Percentiles rank a stretch among this genome's conserved stretches.
Evolutionary conservation across 345 rosid species (phyloP).

Genomic region (Rhodamnia argentea): DNA sequence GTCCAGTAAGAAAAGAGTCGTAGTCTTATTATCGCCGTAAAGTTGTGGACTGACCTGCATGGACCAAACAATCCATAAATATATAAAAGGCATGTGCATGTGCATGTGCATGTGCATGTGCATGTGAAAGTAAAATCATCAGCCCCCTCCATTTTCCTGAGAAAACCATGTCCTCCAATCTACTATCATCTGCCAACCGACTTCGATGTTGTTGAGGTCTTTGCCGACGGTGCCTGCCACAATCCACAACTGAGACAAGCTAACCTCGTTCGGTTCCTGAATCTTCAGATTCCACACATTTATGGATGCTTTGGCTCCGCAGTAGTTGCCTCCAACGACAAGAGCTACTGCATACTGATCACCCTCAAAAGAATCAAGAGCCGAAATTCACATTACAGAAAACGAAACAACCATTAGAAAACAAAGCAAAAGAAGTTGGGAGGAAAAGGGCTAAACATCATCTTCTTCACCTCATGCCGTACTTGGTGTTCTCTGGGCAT

Average conservation of each 20-base stretch:
- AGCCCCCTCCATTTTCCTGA: not conserved
- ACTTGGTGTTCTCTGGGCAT: conserved; percentile 44
- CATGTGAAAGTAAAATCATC: not conserved
- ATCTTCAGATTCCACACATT: conserved; percentile 43
- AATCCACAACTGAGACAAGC: conserved; percentile 46
- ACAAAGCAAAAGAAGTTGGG: not conserved
- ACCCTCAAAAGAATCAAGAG: not conserved
- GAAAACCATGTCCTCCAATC: not conserved
- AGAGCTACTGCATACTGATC: conserved; percentile 39
- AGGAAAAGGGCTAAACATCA: not conserved
- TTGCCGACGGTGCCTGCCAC: conserved; percentile 41
- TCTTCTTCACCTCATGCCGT: conserved; percentile 8
- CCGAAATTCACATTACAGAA: not conserved
- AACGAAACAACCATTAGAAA: not conserved
- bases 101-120: not conserved
- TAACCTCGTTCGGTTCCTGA: conserved; percentile 33
- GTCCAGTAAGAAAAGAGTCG: conserved; percentile 52
- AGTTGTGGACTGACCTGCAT: conserved; percentile 42
- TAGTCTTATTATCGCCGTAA: conserved; percentile 44
- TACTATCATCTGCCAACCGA: conserved; percentile 31
- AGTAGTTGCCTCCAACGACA: conserved; percentile 33
- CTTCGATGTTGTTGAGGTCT: conserved; percentile 47
- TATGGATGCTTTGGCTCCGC: conserved; percentile 40
- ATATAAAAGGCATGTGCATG: not conserved
- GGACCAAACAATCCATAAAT: not conserved